Conservation (phyloP, 192 early-diverging fungal genomes). For the Podila epigama region DNA sequence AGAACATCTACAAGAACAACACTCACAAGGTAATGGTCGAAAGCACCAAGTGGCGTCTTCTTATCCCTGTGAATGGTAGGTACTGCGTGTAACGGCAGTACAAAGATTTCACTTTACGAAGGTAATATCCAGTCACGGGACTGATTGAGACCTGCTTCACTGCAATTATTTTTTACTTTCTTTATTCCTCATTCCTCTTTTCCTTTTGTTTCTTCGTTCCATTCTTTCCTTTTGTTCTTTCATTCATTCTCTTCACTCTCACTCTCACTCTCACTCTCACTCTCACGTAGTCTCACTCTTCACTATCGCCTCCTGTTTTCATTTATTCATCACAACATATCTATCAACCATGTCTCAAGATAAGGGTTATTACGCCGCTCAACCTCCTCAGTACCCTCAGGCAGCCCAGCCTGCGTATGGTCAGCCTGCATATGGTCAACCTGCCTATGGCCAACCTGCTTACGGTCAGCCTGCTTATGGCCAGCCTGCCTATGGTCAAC, state of each 20-base stretch:
- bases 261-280: not conserved
- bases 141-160: not conserved
- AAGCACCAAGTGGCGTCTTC: too few relatives aligned
- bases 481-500: constrained; percentile 17
- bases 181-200: constrained; percentile 1
- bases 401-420: constrained; percentile 39
- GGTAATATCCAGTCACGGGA: too few relatives aligned
- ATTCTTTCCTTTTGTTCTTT: not conserved
- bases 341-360: constrained; percentile 11
- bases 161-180: not conserved
- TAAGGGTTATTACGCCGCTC: constrained; percentile 47
- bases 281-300: not conserved
- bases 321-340: not conserved
- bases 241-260: not conserved
- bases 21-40: too few relatives aligned
- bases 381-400: constrained; percentile 47
- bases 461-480: constrained; percentile 19
- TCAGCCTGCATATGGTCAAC: constrained; percentile 38
- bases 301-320: not conserved
- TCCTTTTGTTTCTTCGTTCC: not conserved
- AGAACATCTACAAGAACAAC: too few relatives aligned
- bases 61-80: too few relatives aligned
- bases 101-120: too few relatives aligned
- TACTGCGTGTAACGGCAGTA: too few relatives aligned
- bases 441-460: constrained; percentile 31